Evolutionary conservation across 1,284 basidiomycete species (phyloP).

Genomic region (Sanguinoderma infundibulare): DNA sequence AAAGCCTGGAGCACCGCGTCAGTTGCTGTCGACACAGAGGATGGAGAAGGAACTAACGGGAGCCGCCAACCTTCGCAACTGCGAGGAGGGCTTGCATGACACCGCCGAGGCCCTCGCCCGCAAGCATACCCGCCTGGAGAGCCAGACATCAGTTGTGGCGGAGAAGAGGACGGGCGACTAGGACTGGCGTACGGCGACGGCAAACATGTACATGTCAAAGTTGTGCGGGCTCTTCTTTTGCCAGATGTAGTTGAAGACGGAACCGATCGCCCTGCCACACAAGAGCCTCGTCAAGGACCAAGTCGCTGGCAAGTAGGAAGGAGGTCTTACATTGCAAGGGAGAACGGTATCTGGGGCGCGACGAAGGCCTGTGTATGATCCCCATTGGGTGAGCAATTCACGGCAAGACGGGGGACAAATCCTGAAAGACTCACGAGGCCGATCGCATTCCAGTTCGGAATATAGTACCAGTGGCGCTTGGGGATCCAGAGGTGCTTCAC

Average conservation of each 20-base stretch:
- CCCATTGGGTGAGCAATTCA: not conserved
- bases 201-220: conserved; percentile 67
- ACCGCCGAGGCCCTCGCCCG: conserved; percentile 73
- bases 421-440: conserved; percentile 39
- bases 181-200: conserved; percentile 51
- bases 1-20: conserved; percentile 34
- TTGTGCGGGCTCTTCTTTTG: conserved; percentile 44
- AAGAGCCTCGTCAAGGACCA: too few species aligned
- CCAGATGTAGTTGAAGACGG: conserved; percentile 55
- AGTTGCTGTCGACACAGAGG: not conserved
- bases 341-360: conserved; percentile 30
- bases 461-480: conserved; percentile 53
- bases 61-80: conserved; percentile 52
- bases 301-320: not conserved
- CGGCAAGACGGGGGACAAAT: not conserved
- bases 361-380: conserved; percentile 19
- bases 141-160: not conserved
- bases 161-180: not conserved
- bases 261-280: conserved; percentile 38
- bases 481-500: conserved; percentile 58
- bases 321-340: conserved; percentile 48
- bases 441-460: conserved; percentile 75
- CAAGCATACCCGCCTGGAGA: conserved; percentile 55
- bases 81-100: conserved; percentile 65
- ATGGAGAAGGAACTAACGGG: conserved; percentile 37